Evolutionary conservation across 495 filamentous ascomycete species (phyloP), one percentile per base, ranked within the genome.

Genomic region (Penicilliopsis zonata): DNA sequence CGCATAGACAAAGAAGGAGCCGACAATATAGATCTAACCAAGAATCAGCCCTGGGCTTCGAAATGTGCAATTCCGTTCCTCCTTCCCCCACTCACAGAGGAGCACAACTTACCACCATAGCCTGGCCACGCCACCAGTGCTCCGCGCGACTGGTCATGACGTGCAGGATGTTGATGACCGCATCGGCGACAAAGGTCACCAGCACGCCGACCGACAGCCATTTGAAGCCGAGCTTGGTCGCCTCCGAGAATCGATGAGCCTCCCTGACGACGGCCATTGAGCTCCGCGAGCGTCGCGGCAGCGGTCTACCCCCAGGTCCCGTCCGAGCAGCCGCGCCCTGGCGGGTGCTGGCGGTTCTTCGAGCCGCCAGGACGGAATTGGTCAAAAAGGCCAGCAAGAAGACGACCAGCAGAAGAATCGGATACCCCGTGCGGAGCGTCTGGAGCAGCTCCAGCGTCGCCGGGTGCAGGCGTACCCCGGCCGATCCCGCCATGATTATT

Each of bases 71-170:
- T 6, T 25, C 19, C 27, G 26, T 14, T n/a, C n/a, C n/a, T n/a
- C n/a, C n/a, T n/a, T n/a, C n/a, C n/a, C n/a, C n/a, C 3, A 14
- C 10, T 18, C 13, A 29, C 36, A 38, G 30, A 28, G 25, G 12
- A 12, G 17, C 23, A 38, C 21, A 13, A 70, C 82, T 59, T 76
- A 96, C 88, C 51, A 80, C 80, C 34, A 76, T 70, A 18, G 81
- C 65, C 56, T 94, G 74, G 17, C 83, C 84, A 49, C 84, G 90
- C 90, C 87, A 95, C 86, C 87, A 95, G 24, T 74, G 63, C 41
- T 81, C 64, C 17, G 78, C 62, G 31, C 67, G 63, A 33, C 67
- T 57, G 10, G 67, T 41, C 35, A 94, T 61, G 37, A 85, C 80
- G 65, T 86, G 90, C 34, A 72, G 35, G 28, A 90, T 73, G 42